Evolutionary conservation across 2,329 filamentous ascomycete genomes (phyloP), one percentile per base, ranked within the genome.

Genomic region (Aspergillus latus): DNA sequence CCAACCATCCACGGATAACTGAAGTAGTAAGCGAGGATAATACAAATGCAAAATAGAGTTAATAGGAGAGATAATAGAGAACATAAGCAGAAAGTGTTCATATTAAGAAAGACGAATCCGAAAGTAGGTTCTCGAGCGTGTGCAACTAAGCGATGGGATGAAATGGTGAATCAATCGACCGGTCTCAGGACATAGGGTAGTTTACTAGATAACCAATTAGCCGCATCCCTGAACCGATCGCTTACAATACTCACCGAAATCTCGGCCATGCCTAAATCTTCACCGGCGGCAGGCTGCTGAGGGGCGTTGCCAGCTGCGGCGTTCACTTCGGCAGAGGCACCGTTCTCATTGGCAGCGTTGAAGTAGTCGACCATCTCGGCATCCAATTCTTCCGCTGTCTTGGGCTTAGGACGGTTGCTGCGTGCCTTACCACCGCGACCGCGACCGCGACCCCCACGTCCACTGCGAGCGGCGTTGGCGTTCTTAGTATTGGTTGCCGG

Each of bases 281-380:
- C 77, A 21, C 74, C 79, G 58, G 76, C 78, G 60, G 78, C 76
- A 57, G 81, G 74, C 42, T 74, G 73, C 50, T 76, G 73, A 40
- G 77, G 76, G 59, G 78, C 76, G 44, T 76, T 78, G 59, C 76
- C 79, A 43, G 74, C 72, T 4, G 76, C 71, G 55, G 78, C 77
- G 58, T 72, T 75, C 40, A 67, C 70, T 52, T 75, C 21, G 21
- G 21, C 75, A 11, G 76, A 72, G 36, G 67, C 67, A 28, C 65
- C 62, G 32, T 68, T 69, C 51, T 71, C 74, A 63, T 79, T 77
- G 30, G 73, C 72, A 72, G 54, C 45, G 40, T 46, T 52, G 21
- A 95, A 97, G 79, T 99, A 99, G 75, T 97, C 94, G 16, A 86
- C 87, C 94, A 99, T 99, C 75, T 99, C 94, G 4, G 90, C 92